Evolutionary conservation across 169 alveolate genomes (phyloP).

Genomic region (Plasmodium fragile): DNA sequence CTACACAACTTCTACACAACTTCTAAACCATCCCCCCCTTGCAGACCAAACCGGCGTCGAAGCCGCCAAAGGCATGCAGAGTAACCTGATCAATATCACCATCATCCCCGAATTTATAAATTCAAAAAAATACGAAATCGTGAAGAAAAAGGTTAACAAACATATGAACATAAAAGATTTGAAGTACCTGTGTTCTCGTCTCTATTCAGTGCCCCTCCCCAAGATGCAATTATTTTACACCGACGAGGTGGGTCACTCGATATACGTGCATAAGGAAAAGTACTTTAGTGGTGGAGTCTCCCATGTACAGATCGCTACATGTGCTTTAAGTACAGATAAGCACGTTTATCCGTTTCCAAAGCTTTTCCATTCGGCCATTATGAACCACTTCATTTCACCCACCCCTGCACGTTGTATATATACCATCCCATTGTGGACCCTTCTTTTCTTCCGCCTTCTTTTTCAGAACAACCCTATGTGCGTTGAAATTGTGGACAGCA

Average conservation of each 20-base stretch:
- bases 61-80: slow-evolving; percentile 30
- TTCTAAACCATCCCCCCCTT: not conserved
- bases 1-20: not conserved
- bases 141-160: slow-evolving; percentile 66
- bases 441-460: not conserved
- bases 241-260: slow-evolving; percentile 57
- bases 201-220: slow-evolving; percentile 60
- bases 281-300: not conserved
- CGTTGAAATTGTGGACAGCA: slow-evolving; percentile 64
- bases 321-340: not conserved
- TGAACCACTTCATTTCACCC: not conserved
- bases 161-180: slow-evolving; percentile 61
- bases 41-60: slow-evolving; percentile 14
- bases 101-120: slow-evolving; percentile 73
- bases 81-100: slow-evolving; percentile 49
- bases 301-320: not conserved
- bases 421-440: not conserved
- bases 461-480: slow-evolving; percentile 67
- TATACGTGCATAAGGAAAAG: not conserved
- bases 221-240: slow-evolving; percentile 48
- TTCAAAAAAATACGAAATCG: slow-evolving; percentile 41
- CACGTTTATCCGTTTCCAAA: not conserved
- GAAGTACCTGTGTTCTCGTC: slow-evolving; percentile 65
- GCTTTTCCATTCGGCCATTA: not conserved
- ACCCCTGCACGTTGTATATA: not conserved